A percentile compares a stretch with the other conserved stretches of the same genome.
Evolutionary conservation across 2,329 filamentous ascomycete species (phyloP).

Genomic region (Nannizziopsis barbatae): DNA sequence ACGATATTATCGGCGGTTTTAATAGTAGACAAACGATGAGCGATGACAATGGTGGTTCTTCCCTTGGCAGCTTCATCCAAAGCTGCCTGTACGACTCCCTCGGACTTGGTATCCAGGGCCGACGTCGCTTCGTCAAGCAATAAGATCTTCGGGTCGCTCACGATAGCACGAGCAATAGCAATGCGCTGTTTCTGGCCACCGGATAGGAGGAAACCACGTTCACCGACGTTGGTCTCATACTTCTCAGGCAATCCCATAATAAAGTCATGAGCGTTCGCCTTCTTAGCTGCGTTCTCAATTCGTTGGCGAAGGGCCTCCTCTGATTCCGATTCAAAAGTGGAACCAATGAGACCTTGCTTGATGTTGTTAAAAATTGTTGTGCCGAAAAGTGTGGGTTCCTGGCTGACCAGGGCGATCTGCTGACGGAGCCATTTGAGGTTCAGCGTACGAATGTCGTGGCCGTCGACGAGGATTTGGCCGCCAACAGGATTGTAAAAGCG

Average conservation of each 20-base stretch:
- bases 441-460: conserved; percentile 64
- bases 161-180: conserved; percentile 80
- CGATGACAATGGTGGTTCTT: conserved; percentile 90
- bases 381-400: conserved; percentile 83
- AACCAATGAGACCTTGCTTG: conserved; percentile 78
- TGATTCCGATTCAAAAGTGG: conserved; percentile 55
- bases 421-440: conserved; percentile 87
- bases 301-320: conserved; percentile 59
- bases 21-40: conserved; percentile 89
- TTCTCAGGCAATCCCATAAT: conserved; percentile 69
- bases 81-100: conserved; percentile 87
- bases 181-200: conserved; percentile 97
- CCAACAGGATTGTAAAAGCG: conserved; percentile 85
- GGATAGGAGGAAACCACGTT: conserved; percentile 81
- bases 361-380: conserved; percentile 88
- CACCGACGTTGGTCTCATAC: conserved; percentile 90
- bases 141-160: conserved; percentile 83
- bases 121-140: conserved; percentile 92
- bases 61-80: conserved; percentile 75
- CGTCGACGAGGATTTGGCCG: conserved; percentile 70
- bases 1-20: conserved; percentile 91
- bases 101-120: conserved; percentile 85
- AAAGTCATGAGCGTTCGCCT: conserved; percentile 92
- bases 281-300: conserved; percentile 70
- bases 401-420: conserved; percentile 83